Evolutionary conservation across 2,329 filamentous ascomycete species (phyloP).

Genomic region (Diaporthe aspalathi): DNA sequence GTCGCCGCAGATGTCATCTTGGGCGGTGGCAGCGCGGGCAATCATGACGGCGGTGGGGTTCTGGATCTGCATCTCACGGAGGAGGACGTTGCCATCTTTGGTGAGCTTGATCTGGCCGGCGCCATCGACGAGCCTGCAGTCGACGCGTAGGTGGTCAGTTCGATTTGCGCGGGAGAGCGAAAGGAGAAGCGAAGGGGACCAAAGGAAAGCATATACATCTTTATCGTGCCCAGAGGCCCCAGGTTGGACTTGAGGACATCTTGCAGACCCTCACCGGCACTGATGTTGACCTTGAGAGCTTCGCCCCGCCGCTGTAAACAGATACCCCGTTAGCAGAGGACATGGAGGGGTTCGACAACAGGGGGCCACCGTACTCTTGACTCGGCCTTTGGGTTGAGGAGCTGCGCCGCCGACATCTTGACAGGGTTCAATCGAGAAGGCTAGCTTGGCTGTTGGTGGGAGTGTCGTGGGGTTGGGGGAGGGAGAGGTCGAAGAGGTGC

Average conservation of each 20-base stretch:
- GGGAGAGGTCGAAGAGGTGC: constrained; percentile 5
- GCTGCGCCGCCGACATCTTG: constrained; percentile 93
- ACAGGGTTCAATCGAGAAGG: constrained; percentile 31
- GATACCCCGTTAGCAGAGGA: constrained; percentile 50
- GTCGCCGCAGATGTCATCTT: constrained; percentile 98
- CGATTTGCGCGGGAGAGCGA: not conserved
- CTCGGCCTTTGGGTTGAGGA: constrained; percentile 99
- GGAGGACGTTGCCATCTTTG: constrained; percentile 93
- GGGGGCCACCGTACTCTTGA: constrained; percentile 77
- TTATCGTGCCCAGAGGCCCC: constrained; percentile 92
- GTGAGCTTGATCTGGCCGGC: constrained; percentile 95
- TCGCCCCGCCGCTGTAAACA: constrained; percentile 85
- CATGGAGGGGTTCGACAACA: constrained; percentile 45
- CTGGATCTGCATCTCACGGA: constrained; percentile 91
- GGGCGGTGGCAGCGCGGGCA: constrained; percentile 87
- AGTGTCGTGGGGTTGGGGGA: not conserved
- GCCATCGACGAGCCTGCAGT: constrained; percentile 73
- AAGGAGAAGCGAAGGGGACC: not conserved
- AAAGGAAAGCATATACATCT: constrained; percentile 73
- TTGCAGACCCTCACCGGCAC: constrained; percentile 89
- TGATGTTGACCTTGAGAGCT: constrained; percentile 97
- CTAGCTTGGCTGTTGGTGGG: not conserved
- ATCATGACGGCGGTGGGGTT: constrained; percentile 95
- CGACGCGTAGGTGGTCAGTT: constrained; percentile 36
- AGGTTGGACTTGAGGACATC: constrained; percentile 97